Conservation (phyloP, 192 early-diverging fungal species). For the Entomortierella parvispora region DNA sequence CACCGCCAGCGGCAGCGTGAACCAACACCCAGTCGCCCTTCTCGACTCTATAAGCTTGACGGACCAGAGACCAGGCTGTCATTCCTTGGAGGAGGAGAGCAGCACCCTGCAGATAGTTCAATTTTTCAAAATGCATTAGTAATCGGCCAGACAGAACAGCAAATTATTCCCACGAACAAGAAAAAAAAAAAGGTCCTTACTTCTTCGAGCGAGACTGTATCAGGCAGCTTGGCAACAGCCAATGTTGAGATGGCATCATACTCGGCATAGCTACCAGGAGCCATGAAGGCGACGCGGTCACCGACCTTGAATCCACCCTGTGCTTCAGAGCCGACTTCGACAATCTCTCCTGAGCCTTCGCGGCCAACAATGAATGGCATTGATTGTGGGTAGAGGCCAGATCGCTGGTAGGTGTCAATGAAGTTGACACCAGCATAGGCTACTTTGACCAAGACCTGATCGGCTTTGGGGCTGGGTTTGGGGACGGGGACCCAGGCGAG, state of each 20-base stretch:
- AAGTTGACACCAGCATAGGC: slow-evolving; percentile 83
- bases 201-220: slow-evolving; percentile 3
- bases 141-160: slow-evolving; percentile 42
- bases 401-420: slow-evolving; percentile 89
- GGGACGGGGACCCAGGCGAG: slow-evolving; percentile 58
- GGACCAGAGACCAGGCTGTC: slow-evolving; percentile 78
- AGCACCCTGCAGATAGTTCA: not conserved
- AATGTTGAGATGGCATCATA: slow-evolving; percentile 60
- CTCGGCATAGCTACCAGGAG: slow-evolving; percentile 75
- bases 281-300: slow-evolving; percentile 81
- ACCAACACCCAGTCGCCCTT: slow-evolving; percentile 81
- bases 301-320: slow-evolving; percentile 72
- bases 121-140: slow-evolving; percentile 31
- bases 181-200: slow-evolving; percentile 7
- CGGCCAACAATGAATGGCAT: slow-evolving; percentile 75
- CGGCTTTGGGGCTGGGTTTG: slow-evolving; percentile 51
- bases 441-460: slow-evolving; percentile 76
- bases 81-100: slow-evolving; percentile 75
- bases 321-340: slow-evolving; percentile 65
- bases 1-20: slow-evolving; percentile 92
- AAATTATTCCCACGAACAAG: not conserved
- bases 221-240: slow-evolving; percentile 51
- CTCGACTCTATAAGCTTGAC: slow-evolving; percentile 73
- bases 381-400: slow-evolving; percentile 71
- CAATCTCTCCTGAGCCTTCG: slow-evolving; percentile 83